Conservation (phyloP, 768 basidiomycete genomes). For the Leccinum olivaceopallidum region DNA sequence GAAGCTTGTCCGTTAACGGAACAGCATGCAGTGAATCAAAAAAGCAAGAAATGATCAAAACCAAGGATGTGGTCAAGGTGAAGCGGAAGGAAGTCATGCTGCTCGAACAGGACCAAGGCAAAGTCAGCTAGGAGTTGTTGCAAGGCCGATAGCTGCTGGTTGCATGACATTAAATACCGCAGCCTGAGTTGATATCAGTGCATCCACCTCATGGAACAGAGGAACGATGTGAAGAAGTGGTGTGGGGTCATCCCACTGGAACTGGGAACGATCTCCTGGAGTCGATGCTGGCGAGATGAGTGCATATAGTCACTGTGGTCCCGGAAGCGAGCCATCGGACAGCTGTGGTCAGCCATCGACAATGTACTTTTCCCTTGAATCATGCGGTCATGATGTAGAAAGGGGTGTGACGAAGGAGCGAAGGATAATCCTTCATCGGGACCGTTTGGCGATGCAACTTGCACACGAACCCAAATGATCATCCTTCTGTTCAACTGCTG, state of each 20-base stretch:
- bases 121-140: background rate
- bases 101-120: background rate
- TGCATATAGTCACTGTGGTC: constrained; percentile 8
- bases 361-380: background rate
- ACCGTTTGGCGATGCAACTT: background rate
- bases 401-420: background rate
- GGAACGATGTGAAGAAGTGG: constrained; percentile 3
- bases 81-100: constrained; percentile 19
- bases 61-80: constrained; percentile 2
- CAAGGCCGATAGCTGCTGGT: background rate
- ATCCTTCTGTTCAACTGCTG: background rate
- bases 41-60: constrained; percentile 6
- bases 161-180: constrained; percentile 21
- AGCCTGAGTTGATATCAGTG: background rate
- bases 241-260: background rate
- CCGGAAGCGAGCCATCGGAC: background rate
- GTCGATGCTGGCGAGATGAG: background rate
- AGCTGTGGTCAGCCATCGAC: background rate
- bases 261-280: background rate
- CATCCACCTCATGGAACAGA: constrained; percentile 9
- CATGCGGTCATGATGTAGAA: background rate
- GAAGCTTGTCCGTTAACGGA: constrained; percentile 27
- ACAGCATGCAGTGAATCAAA: constrained; percentile 11
- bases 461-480: constrained; percentile 2
- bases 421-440: background rate